Conservation (phyloP, 2,329 filamentous ascomycete genomes). For the Apiospora saccharicola region DNA sequence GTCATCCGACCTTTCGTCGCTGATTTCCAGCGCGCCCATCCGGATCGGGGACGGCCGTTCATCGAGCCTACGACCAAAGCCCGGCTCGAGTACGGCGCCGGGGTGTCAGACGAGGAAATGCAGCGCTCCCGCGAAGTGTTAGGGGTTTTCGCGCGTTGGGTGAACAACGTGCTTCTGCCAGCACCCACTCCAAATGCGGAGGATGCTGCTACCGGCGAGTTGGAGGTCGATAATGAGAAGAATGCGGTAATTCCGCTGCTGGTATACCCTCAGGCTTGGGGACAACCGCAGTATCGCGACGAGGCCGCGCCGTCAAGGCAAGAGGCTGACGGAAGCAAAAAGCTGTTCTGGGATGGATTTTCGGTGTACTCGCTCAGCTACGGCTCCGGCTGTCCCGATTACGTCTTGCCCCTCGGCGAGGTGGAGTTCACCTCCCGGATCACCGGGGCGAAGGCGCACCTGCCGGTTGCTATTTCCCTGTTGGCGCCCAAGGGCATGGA, state of each 20-base stretch:
- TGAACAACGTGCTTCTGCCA: conserved; percentile 30
- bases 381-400: conserved; percentile 33
- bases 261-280: conserved; percentile 33
- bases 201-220: background rate
- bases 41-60: conserved; percentile 25
- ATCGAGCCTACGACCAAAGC: conserved; percentile 31
- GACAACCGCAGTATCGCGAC: conserved; percentile 31
- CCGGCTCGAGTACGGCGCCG: conserved; percentile 30
- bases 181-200: conserved; percentile 3
- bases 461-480: conserved; percentile 32
- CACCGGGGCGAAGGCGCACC: conserved; percentile 28
- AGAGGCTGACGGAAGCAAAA: background rate
- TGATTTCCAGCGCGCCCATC: conserved; percentile 25
- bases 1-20: conserved; percentile 27
- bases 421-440: conserved; percentile 29
- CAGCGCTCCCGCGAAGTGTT: conserved; percentile 20
- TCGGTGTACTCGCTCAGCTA: conserved; percentile 33
- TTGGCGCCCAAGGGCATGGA: conserved; percentile 29
- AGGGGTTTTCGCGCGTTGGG: conserved; percentile 28
- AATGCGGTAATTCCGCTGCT: conserved; percentile 27
- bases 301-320: conserved; percentile 22
- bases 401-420: conserved; percentile 28
- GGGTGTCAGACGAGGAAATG: conserved; percentile 23
- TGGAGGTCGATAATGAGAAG: background rate
- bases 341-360: conserved; percentile 33